Evolutionary conservation across 306 rosid species (phyloP).

Genomic region (Arachis stenosperma): DNA sequence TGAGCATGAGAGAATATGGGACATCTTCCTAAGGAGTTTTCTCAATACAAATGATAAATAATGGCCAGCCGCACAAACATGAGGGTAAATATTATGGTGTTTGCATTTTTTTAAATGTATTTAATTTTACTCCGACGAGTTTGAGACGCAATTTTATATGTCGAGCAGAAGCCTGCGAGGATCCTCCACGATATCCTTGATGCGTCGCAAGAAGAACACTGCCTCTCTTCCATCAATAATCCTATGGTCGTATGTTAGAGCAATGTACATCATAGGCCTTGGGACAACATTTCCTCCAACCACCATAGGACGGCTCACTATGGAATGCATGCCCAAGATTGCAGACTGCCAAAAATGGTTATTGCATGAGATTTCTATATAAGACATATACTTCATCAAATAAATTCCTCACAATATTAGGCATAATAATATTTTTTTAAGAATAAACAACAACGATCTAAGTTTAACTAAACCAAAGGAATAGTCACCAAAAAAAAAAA

Average conservation of each 20-base stretch:
- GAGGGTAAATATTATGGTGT: conserved; percentile 40
- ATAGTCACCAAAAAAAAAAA: no score
- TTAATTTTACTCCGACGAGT: conserved; percentile 34
- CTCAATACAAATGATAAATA: conserved; percentile 40
- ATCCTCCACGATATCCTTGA: conserved; percentile 79
- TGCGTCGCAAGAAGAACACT: conserved; percentile 76
- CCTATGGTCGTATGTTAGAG: conserved; percentile 85
- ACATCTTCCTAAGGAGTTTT: conserved; percentile 30
- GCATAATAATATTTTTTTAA: background rate
- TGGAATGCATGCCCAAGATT: conserved; percentile 91
- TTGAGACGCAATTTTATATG: conserved; percentile 47
- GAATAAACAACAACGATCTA: background rate
- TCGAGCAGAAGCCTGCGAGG: conserved; percentile 81
- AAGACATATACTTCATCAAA: background rate
- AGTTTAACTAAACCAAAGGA: conserved; percentile 10
- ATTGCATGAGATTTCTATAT: conserved; percentile 16
- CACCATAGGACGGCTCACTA: conserved; percentile 68
- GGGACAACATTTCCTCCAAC: conserved; percentile 72
- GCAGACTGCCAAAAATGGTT: conserved; percentile 66
- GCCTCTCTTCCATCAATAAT: conserved; percentile 95
- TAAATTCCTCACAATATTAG: conserved; percentile 10
- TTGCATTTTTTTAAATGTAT: conserved; percentile 31
- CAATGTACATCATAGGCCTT: conserved; percentile 81
- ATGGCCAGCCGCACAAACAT: conserved; percentile 43
- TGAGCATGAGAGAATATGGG: conserved; percentile 15